These are phyloP conservation scores for Aspergillus saccharolyticus DNA, from an alignment of 495 filamentous ascomycete genomes.

Conservation along the genomic window DNA sequence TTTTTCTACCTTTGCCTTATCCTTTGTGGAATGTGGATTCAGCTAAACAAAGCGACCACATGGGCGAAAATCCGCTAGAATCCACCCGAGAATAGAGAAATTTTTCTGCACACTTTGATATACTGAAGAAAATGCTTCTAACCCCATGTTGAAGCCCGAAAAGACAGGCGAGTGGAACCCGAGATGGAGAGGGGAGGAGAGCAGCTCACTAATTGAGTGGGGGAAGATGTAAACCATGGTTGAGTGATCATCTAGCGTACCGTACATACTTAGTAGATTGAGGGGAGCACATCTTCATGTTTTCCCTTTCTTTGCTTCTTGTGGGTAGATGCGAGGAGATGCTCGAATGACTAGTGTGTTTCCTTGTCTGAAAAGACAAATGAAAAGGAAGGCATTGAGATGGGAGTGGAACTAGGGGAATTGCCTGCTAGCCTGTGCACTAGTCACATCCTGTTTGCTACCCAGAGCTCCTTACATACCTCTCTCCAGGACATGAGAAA, in stretches of 20 bases:
- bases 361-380: no score
- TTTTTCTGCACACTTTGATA: background rate
- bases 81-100: background rate
- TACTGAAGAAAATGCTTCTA: background rate
- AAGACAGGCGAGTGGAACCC: background rate
- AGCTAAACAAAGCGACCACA: background rate
- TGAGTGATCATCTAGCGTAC: conserved; percentile 18
- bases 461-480: background rate
- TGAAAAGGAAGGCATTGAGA: no score
- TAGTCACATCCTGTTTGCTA: conserved; percentile 3
- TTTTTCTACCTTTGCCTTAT: background rate
- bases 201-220: background rate
- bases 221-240: conserved; percentile 16
- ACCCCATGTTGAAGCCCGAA: background rate
- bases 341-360: background rate
- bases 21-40: background rate
- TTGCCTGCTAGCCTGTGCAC: no score
- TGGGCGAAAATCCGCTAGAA: background rate
- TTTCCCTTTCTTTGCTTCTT: background rate
- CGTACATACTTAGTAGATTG: no score
- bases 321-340: background rate
- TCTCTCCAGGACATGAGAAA: no score
- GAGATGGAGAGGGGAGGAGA: background rate
- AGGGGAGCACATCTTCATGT: conserved; percentile 2
- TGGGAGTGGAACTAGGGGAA: no score